Evolutionary conservation across 352 stramenopile genomes (phyloP).

Genomic region (Pythium grandisporangium): DNA sequence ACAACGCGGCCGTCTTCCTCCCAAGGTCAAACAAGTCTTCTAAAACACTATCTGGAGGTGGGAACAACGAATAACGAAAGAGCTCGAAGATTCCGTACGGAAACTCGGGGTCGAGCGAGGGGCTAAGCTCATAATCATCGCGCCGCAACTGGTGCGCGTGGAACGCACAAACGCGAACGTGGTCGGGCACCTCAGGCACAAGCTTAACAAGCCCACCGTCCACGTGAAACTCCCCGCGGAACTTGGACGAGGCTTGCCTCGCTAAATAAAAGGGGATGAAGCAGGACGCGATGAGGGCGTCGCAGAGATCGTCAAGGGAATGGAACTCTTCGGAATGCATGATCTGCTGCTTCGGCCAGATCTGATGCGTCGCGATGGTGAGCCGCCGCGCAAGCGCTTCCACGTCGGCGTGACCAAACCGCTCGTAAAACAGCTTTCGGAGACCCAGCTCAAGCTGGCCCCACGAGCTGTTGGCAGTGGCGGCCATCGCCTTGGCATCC

Average conservation of each 20-base stretch:
- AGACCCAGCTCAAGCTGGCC: constrained; percentile 60
- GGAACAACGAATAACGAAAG: constrained; percentile 40
- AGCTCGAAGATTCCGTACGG: constrained; percentile 50
- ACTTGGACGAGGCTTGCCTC: constrained; percentile 26
- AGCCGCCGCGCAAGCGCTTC: constrained; percentile 33
- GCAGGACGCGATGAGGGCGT: constrained; percentile 63
- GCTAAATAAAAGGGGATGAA: constrained; percentile 76
- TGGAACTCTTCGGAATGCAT: constrained; percentile 49
- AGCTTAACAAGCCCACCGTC: constrained; percentile 63
- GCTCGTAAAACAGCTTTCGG: constrained; percentile 35
- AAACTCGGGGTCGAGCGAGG: constrained; percentile 49
- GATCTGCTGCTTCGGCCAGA: constrained; percentile 50
- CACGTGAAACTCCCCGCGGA: constrained; percentile 58
- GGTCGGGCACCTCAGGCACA: constrained; percentile 53
- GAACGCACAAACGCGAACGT: constrained; percentile 68
- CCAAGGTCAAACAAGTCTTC: constrained; percentile 63
- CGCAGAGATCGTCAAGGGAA: constrained; percentile 45
- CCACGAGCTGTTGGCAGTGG: constrained; percentile 33
- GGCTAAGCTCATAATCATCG: constrained; percentile 68
- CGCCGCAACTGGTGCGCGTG: constrained; percentile 37
- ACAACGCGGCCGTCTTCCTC: constrained; percentile 33
- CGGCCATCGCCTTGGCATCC: constrained; percentile 46
- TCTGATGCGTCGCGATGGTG: constrained; percentile 53
- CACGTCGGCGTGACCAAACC: constrained; percentile 37
- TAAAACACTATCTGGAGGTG: constrained; percentile 37